phyloP scores from a whole-genome alignment of 345 rosid genomes.

The Sonneratia alba region DNA sequence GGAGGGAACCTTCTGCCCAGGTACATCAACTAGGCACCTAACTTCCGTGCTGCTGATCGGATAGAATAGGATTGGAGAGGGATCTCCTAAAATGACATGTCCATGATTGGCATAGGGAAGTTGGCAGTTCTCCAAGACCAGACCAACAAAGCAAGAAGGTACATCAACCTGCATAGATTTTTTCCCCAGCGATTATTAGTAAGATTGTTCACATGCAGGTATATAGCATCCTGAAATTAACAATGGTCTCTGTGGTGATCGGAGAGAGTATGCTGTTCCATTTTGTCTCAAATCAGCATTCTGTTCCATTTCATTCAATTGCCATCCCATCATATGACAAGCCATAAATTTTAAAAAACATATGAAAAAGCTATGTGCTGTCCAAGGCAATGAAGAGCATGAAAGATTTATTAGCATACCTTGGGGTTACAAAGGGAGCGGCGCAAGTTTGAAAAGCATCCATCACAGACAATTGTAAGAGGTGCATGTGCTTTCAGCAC shows the following conservation, averaged over 20 bases:
- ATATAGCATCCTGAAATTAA: neutral
- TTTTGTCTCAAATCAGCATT: neutral
- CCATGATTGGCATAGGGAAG: conserved; percentile 51
- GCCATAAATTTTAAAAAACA: neutral
- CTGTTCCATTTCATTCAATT: neutral
- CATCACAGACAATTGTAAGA: conserved; percentile 74
- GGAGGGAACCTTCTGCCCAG: conserved; percentile 49
- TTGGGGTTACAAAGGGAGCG: conserved; percentile 65
- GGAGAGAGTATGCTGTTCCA: neutral
- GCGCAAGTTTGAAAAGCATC: conserved; percentile 74
- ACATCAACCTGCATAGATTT: conserved; percentile 35
- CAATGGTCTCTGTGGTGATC: neutral
- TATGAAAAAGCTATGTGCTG: neutral
- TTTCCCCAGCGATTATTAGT: neutral
- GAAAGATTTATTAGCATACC: conserved; percentile 17
- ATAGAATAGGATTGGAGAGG: conserved; percentile 50
- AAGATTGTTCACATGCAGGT: neutral
- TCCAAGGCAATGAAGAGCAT: neutral
- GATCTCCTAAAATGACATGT: conserved; percentile 42
- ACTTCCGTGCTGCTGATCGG: conserved; percentile 46
- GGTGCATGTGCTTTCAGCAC: conserved; percentile 49
- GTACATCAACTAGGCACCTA: conserved; percentile 46
- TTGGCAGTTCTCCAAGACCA: conserved; percentile 48
- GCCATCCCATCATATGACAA: neutral
- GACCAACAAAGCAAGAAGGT: conserved; percentile 52